These are phyloP conservation scores for Candida sanyaensis DNA, from an alignment of 1,139 yeast species.

Conservation along the genomic window DNA sequence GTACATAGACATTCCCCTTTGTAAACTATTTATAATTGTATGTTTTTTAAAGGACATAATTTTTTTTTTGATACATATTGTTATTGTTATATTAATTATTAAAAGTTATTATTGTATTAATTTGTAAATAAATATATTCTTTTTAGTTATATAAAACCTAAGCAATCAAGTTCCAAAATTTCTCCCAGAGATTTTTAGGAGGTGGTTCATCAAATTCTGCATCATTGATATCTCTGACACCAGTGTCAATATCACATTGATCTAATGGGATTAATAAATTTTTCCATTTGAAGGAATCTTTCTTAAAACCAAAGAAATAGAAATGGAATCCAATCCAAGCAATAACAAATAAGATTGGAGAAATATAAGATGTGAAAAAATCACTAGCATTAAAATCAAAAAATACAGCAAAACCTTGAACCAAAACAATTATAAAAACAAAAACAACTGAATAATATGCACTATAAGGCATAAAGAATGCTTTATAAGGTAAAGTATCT, in stretches of 20 bases:
- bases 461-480: slow-evolving; percentile 62
- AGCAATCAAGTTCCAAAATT: slow-evolving; percentile 45
- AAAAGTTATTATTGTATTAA: background rate
- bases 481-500: slow-evolving; percentile 69
- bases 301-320: slow-evolving; percentile 42
- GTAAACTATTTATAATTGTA: too few species aligned
- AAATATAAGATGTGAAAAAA: slow-evolving; percentile 69
- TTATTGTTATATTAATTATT: background rate
- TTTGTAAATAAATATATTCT: background rate
- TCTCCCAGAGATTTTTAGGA: slow-evolving; percentile 47
- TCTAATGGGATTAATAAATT: slow-evolving; percentile 45
- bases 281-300: slow-evolving; percentile 29
- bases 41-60: too few species aligned
- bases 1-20: slow-evolving; percentile 1
- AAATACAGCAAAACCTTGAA: slow-evolving; percentile 73
- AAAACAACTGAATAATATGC: slow-evolving; percentile 60
- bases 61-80: too few species aligned
- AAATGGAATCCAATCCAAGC: slow-evolving; percentile 56
- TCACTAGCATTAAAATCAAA: slow-evolving; percentile 52
- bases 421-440: slow-evolving; percentile 54
- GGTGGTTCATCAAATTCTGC: slow-evolving; percentile 51
- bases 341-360: slow-evolving; percentile 56
- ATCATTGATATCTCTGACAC: slow-evolving; percentile 59
- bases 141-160: slow-evolving; percentile 8
- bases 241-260: slow-evolving; percentile 63